Evolutionary conservation across 2,329 filamentous ascomycete genomes (phyloP).

Genomic region (Mycocentrospora acerina): DNA sequence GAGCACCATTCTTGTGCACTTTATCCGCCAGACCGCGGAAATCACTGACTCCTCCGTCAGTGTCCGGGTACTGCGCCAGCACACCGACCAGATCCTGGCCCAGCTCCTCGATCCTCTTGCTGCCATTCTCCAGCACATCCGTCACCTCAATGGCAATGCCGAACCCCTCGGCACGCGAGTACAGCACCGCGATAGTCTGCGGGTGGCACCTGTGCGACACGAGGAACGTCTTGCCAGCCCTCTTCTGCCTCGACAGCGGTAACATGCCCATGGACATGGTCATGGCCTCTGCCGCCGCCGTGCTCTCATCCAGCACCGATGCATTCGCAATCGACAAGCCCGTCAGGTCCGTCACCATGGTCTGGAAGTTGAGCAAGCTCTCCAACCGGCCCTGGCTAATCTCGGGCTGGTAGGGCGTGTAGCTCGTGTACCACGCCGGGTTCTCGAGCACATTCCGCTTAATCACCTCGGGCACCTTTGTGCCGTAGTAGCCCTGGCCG

Average conservation of each 20-base stretch:
- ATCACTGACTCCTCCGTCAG: slow-evolving; percentile 75
- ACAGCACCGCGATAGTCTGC: slow-evolving; percentile 81
- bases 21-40: slow-evolving; percentile 72
- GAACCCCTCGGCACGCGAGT: slow-evolving; percentile 86
- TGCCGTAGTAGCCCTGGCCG: slow-evolving; percentile 84
- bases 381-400: slow-evolving; percentile 94
- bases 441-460: slow-evolving; percentile 90
- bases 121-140: slow-evolving; percentile 68
- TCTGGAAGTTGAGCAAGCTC: slow-evolving; percentile 94
- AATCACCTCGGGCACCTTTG: slow-evolving; percentile 85
- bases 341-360: slow-evolving; percentile 84
- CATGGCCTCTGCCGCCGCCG: slow-evolving; percentile 93
- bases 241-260: slow-evolving; percentile 69
- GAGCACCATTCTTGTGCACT: slow-evolving; percentile 75
- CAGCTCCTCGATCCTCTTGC: slow-evolving; percentile 68
- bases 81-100: slow-evolving; percentile 85
- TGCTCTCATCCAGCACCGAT: slow-evolving; percentile 86
- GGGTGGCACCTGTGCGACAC: slow-evolving; percentile 82
- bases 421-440: slow-evolving; percentile 96
- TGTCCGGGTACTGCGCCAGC: slow-evolving; percentile 93
- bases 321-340: slow-evolving; percentile 87
- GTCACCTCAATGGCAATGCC: slow-evolving; percentile 75
- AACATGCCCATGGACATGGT: slow-evolving; percentile 82
- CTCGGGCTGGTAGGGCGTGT: slow-evolving; percentile 95
- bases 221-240: slow-evolving; percentile 75